Base-by-base conservation (phyloP, 441 rosid species). In the Corymbia citriodora region DNA sequence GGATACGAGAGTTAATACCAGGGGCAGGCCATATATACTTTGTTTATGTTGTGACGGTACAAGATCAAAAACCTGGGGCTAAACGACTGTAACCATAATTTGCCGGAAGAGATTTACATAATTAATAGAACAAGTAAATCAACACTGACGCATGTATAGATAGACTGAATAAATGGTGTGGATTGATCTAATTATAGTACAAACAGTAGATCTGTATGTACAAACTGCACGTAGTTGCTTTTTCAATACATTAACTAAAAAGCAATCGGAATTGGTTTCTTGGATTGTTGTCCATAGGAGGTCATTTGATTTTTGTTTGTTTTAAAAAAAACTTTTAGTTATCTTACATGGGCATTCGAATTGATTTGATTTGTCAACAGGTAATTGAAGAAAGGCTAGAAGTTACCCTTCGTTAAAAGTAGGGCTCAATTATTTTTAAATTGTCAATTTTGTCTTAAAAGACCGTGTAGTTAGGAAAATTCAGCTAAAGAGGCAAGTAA, bases 221-320 rank as follows among this genome's bases (percentile, higher is more conserved):
- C 23, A 31, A 70, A 70, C 19, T 2, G 79, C 45, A 15, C 13
- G 40, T 18, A 36, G 79, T 2, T 33, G 79, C 45, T 31, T 33
- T 70, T 4, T 70, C 79, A 9, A 33, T 17, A 70, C 23, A 70
- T 70, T 33, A 70, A 70, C 79, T 70, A 17, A 1, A 33, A 31
- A 31, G 33, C 16, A 33, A 0, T 33, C 0, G 3, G 9, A 17
- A 9, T 31, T 31, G 10, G 17, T 33, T 17, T 33, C 45, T 17
- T 31, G 45, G 40, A 68, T 31, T 31, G 7, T 8, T 68, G 40
- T 68, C 45, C 45, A 3, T 31, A 68, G 23, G 79, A 17, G 79
- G 79, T 68, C 74, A 15, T 65, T 65, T n/a, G 2, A 15, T 17
- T 68, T 8, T 31, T 31, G 19, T 15, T 16, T 68, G 31, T 18